Percentiles rank a stretch among this genome's conserved stretches.
Conservation (phyloP, 2,329 filamentous ascomycete genomes). For the Thelonectria blattea region DNA sequence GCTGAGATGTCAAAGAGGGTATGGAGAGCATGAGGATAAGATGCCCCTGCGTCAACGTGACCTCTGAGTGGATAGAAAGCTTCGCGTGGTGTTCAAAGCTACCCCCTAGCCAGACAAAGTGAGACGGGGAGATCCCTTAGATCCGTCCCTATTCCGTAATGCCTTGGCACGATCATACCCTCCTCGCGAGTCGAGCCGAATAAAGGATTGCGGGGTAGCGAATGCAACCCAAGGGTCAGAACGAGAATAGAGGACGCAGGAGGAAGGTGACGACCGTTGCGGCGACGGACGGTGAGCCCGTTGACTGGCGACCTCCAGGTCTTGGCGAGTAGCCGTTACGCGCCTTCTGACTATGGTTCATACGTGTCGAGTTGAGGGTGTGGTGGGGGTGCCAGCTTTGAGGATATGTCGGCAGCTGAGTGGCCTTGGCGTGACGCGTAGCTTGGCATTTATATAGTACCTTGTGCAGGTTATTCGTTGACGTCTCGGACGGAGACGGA, state of each 20-base stretch:
- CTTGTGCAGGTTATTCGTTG: not conserved
- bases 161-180: not conserved
- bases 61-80: not conserved
- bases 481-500: not conserved
- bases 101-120: not conserved
- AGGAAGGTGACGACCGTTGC: not conserved
- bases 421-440: not conserved
- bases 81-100: not conserved
- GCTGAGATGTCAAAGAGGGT: not conserved
- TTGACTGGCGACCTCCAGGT: not conserved
- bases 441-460: too few species aligned
- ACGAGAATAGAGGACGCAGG: not conserved
- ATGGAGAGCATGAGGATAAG: not conserved
- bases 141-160: not conserved
- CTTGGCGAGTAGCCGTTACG: not conserved
- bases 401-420: not conserved
- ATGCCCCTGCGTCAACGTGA: not conserved
- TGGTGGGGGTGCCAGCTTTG: not conserved
- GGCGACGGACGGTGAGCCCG: not conserved
- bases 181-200: not conserved
- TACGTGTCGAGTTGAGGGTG: not conserved
- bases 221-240: not conserved
- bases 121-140: not conserved
- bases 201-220: not conserved
- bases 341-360: not conserved